Evolutionary conservation across 345 rosid species (phyloP).

Genomic region (Gossypium herbaceum): DNA sequence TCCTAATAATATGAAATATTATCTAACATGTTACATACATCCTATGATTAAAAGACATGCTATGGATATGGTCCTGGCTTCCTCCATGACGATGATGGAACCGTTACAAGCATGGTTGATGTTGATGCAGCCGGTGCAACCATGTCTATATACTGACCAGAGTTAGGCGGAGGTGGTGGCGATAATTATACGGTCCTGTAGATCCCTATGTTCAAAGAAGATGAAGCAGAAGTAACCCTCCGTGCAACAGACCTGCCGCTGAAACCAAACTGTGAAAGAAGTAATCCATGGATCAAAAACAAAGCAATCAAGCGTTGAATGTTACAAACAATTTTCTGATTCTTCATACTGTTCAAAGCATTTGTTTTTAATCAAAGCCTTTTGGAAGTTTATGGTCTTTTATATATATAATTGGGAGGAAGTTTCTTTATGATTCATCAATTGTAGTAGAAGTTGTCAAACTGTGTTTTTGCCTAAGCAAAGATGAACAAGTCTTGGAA

Average conservation of each 20-base stretch:
- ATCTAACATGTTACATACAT: background rate
- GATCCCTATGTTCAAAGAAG: background rate
- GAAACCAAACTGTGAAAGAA: background rate
- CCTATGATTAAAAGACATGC: background rate
- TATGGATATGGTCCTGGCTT: background rate
- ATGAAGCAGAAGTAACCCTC: background rate
- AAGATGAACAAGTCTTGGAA: too few relatives aligned
- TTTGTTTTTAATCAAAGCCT: background rate
- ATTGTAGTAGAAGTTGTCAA: too few relatives aligned
- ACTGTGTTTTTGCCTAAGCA: too few relatives aligned
- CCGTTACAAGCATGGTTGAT: background rate
- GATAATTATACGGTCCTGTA: background rate
- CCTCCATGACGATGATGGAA: background rate
- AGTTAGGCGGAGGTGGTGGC: background rate
- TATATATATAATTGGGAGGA: background rate
- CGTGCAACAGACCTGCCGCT: background rate
- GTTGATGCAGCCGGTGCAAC: background rate
- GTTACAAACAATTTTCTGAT: background rate
- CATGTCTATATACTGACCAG: background rate
- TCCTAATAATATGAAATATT: too few relatives aligned
- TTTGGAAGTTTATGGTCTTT: background rate
- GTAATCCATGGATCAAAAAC: background rate
- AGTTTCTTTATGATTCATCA: background rate
- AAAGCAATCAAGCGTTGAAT: background rate
- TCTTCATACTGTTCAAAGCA: background rate